phyloP scores from a whole-genome alignment of 2,329 filamentous ascomycete species.

The Conoideocrella luteorostrata region DNA sequence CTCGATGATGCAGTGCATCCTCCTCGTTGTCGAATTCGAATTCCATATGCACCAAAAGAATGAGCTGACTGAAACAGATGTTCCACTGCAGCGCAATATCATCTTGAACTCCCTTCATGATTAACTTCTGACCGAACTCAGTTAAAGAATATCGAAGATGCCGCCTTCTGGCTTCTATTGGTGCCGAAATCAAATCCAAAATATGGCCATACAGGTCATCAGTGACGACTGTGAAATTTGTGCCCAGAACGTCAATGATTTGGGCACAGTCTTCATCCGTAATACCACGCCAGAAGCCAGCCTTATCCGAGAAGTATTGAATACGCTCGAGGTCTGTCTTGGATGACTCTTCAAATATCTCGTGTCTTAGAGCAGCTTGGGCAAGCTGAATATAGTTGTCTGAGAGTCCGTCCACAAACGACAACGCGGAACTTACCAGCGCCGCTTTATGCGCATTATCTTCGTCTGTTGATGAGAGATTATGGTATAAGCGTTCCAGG shows the following conservation, averaged over 20 bases:
- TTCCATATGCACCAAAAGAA: conserved; percentile 81
- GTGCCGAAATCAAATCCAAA: conserved; percentile 37
- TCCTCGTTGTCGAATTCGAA: conserved; percentile 71
- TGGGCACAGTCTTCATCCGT: conserved; percentile 73
- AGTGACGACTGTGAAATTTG: conserved; percentile 54
- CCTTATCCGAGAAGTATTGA: conserved; percentile 69
- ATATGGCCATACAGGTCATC: conserved; percentile 49
- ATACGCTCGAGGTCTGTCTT: conserved; percentile 68
- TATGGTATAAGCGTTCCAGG: conserved; percentile 70
- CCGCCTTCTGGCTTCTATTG: conserved; percentile 38
- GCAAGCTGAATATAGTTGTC: conserved; percentile 63
- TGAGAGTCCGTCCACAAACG: conserved; percentile 65
- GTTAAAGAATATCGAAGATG: conserved; percentile 53
- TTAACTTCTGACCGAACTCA: conserved; percentile 67
- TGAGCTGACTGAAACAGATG: conserved; percentile 73
- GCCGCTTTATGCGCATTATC: conserved; percentile 49
- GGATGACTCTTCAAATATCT: conserved; percentile 68
- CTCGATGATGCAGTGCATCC: conserved; percentile 51
- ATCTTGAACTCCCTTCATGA: conserved; percentile 74
- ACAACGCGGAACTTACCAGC: conserved; percentile 62
- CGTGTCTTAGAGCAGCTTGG: conserved; percentile 59
- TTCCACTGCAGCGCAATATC: conserved; percentile 65
- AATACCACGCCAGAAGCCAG: conserved; percentile 71
- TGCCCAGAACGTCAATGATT: conserved; percentile 63
- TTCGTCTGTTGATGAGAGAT: conserved; percentile 48